Evolutionary conservation across 768 basidiomycete species (phyloP), one percentile per base, ranked within the genome.

Genomic region (Cubamyces lactineus): DNA sequence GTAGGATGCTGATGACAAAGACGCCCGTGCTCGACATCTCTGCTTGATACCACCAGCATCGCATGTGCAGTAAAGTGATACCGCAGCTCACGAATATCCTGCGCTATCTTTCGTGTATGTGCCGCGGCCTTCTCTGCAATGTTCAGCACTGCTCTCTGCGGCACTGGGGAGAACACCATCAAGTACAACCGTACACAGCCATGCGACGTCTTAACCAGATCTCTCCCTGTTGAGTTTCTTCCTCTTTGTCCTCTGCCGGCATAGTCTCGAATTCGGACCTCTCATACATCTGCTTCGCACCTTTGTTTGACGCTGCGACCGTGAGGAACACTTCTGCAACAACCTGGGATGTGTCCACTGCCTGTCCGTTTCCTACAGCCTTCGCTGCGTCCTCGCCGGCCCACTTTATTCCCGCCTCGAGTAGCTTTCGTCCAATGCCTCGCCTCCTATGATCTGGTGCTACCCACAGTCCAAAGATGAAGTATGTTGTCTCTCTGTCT

Each of bases 381-480:
- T 21, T 3, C 17, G 38, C 39, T 28, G 39, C 23, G 15, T 58
- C 39, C 39, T 58, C 16, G 2, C 40, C 23, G 23, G 19, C 39
- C 40, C 38, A 58, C 23, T 23, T 26, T 24, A 49, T 9, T 16
- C 21, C 47, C 3, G 15, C 23, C 24, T 49, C 39, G 39, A 58
- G 12, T 40, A 58, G 19, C 57, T 6, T 51, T 39, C 48, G 38
- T 11, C 48, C 57, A 21, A 58, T 8, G 5, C 57, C 57, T 9
- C 21, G 23, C 39, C 48, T 8, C 47, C 57, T 51, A 19, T 52
- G 50, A 26, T 45, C 57, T 2, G 57, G 50, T 15, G 16, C 40
- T 12, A 59, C 41, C 57, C 57, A 59, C 57, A 59, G 52, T 19
- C 41, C 49, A 12, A 52, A 40, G n/a, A 59, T 12, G 57, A 59